These are phyloP conservation scores for Pseudogymnoascus sp. DNA, from an alignment of 2,329 filamentous ascomycete genomes.

Conservation along the genomic window DNA sequence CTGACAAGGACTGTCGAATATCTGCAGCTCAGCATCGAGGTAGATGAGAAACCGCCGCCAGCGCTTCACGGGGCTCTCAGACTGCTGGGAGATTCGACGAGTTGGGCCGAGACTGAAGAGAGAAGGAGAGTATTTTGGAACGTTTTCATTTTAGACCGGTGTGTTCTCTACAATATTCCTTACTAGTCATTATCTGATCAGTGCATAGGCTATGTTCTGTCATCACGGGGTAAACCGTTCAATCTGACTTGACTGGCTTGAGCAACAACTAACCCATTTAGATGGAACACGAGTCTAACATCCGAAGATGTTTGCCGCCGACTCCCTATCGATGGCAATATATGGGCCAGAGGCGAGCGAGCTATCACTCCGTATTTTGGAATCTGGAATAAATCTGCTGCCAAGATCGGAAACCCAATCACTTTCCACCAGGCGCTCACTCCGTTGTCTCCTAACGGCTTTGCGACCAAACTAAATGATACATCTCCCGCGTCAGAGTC, in stretches of 20 bases:
- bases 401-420: constrained; percentile 25
- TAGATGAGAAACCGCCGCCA: background rate
- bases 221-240: constrained; percentile 17
- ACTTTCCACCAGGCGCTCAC: constrained; percentile 22
- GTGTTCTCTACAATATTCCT: background rate
- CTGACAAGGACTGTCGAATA: constrained; percentile 28
- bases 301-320: constrained; percentile 26
- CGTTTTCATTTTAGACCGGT: constrained; percentile 30
- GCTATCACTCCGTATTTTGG: constrained; percentile 27
- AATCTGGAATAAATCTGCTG: constrained; percentile 28
- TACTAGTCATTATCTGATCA: background rate
- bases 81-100: constrained; percentile 16
- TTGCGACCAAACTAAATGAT: background rate
- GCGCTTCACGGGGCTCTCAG: constrained; percentile 18
- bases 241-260: background rate
- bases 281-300: constrained; percentile 27
- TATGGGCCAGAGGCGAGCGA: constrained; percentile 24
- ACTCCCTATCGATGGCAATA: constrained; percentile 25
- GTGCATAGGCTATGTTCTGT: constrained; percentile 23
- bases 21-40: constrained; percentile 15
- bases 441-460: constrained; percentile 12
- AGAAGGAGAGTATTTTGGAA: constrained; percentile 28
- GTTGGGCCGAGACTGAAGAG: constrained; percentile 27
- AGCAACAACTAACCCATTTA: background rate
- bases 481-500: constrained; percentile 11